Conservation (phyloP, 768 basidiomycete genomes). For the Hygrophorus pudorinus region DNA sequence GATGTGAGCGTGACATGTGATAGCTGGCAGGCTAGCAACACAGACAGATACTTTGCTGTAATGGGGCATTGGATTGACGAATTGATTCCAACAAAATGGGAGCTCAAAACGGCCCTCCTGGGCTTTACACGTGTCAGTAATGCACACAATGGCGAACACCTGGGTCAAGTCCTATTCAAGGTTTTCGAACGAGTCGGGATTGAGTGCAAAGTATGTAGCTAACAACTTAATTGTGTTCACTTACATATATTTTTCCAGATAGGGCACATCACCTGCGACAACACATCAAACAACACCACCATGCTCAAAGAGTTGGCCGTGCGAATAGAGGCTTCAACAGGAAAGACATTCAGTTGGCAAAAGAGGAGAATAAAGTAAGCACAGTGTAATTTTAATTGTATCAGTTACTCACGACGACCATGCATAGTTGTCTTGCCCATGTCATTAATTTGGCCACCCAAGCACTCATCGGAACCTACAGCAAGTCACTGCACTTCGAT, state of each 20-base stretch:
- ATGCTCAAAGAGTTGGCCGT: conserved; percentile 21
- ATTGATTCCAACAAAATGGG: conserved; percentile 14
- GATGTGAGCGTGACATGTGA: conserved; percentile 25
- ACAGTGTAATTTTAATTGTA: not conserved
- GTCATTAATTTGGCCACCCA: conserved; percentile 26
- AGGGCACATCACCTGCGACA: conserved; percentile 27
- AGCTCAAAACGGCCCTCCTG: conserved; percentile 18
- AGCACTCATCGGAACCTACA: conserved; percentile 18
- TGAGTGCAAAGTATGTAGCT: conserved; percentile 19
- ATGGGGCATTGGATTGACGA: conserved; percentile 32
- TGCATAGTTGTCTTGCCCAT: conserved; percentile 21
- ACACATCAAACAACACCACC: conserved; percentile 26
- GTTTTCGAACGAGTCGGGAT: conserved; percentile 19
- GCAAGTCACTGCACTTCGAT: too few relatives aligned
- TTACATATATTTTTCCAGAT: conserved; percentile 13
- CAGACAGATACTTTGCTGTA: conserved; percentile 29
- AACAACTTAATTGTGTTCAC: too few relatives aligned
- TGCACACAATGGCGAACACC: conserved; percentile 23
- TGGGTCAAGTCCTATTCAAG: conserved; percentile 29
- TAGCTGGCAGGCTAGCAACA: conserved; percentile 29
- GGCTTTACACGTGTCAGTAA: conserved; percentile 26
- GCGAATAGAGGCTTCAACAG: not conserved
- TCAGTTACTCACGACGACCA: not conserved
- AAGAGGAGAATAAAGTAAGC: conserved; percentile 7
- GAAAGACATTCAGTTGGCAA: not conserved